These are phyloP conservation scores for Polyplosphaeria fusca DNA, from an alignment of 495 filamentous ascomycete genomes.

Conservation along the genomic window DNA sequence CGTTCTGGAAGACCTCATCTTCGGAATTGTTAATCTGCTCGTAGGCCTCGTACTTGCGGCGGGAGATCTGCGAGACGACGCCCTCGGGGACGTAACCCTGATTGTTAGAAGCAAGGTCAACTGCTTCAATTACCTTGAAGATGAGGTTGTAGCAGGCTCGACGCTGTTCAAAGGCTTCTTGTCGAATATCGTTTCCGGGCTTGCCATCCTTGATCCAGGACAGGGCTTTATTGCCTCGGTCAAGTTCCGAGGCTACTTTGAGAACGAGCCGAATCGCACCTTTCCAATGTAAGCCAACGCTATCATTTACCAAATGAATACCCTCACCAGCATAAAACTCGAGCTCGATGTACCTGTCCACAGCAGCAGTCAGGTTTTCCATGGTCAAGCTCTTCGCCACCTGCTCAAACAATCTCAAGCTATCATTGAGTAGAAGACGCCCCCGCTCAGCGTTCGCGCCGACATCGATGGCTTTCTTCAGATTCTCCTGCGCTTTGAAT, in stretches of 20 bases:
- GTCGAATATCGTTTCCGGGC: constrained; percentile 63
- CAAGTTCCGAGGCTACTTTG: constrained; percentile 71
- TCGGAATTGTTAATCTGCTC: constrained; percentile 75
- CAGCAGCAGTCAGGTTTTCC: constrained; percentile 73
- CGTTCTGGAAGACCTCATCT: constrained; percentile 90
- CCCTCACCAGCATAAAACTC: constrained; percentile 71
- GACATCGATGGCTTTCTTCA: constrained; percentile 80
- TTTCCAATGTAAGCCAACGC: constrained; percentile 5
- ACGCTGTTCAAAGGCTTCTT: constrained; percentile 62
- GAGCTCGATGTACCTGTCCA: constrained; percentile 71
- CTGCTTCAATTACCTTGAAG: constrained; percentile 67
- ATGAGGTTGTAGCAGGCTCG: constrained; percentile 80
- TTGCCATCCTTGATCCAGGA: constrained; percentile 68
- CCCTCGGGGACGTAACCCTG: constrained; percentile 75
- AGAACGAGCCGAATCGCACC: constrained; percentile 90
- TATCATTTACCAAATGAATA: constrained; percentile 12
- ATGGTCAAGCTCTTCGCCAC: constrained; percentile 77
- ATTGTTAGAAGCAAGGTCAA: constrained; percentile 64
- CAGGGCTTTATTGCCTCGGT: constrained; percentile 78
- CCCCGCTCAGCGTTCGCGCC: constrained; percentile 69
- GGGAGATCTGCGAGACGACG: constrained; percentile 66
- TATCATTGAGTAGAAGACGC: constrained; percentile 82
- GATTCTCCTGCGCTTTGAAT: constrained; percentile 94
- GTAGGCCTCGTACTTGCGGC: constrained; percentile 81
- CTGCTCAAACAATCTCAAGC: constrained; percentile 79